These are phyloP conservation scores for Plasmopara halstedii DNA, from an alignment of 352 stramenopile genomes.

Conservation along the genomic window DNA sequence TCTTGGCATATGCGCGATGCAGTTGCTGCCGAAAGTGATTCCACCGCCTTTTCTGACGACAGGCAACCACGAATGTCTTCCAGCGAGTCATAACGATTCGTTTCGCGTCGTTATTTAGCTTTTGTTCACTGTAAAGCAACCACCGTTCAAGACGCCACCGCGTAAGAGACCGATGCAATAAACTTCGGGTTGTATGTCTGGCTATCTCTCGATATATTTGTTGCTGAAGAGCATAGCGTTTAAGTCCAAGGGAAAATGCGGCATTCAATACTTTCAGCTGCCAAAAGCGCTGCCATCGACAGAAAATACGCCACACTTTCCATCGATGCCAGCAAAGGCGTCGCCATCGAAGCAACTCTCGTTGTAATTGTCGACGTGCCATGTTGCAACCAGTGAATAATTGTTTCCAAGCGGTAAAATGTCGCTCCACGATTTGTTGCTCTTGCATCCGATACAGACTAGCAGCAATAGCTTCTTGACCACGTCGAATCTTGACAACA, in stretches of 20 bases:
- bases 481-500: neutral
- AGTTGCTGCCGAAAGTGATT: conserved; percentile 20
- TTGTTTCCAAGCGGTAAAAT: conserved; percentile 12
- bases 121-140: conserved; percentile 14
- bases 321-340: conserved; percentile 13
- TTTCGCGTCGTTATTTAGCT: conserved; percentile 2
- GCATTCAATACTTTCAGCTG: conserved; percentile 1
- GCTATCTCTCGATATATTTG: conserved; percentile 18
- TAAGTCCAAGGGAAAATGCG: conserved; percentile 9
- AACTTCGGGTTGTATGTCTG: conserved; percentile 1
- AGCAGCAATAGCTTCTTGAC: conserved; percentile 6
- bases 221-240: conserved; percentile 16
- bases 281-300: conserved; percentile 11
- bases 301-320: conserved; percentile 17
- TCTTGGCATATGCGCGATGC: conserved; percentile 15
- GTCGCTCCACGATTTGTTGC: conserved; percentile 5
- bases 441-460: conserved; percentile 15
- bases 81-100: conserved; percentile 10
- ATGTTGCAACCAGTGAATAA: neutral
- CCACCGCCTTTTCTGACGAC: conserved; percentile 21
- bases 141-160: conserved; percentile 20
- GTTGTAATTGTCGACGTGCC: neutral
- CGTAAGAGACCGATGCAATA: conserved; percentile 10
- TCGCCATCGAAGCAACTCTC: conserved; percentile 7
- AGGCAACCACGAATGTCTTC: conserved; percentile 12